phyloP scores from a whole-genome alignment of 2,329 filamentous ascomycete genomes.

The Botrytis sinoallii region DNA sequence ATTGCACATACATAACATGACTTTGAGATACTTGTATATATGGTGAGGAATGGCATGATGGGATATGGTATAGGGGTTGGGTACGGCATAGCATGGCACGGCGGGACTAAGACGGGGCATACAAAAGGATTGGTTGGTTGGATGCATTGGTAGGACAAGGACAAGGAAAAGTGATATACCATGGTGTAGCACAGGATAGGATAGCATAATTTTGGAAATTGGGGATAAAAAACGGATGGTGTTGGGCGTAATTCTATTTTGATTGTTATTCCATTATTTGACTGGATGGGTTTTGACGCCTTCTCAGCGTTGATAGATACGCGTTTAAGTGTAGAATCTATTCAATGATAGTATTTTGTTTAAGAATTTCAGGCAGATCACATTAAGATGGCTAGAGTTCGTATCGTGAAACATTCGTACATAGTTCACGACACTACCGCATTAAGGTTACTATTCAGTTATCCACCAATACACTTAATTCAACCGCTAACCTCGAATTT shows the following conservation, averaged over 20 bases:
- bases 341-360: not conserved
- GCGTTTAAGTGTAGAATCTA: not conserved
- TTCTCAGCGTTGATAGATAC: too few relatives aligned
- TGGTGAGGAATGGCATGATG: not conserved
- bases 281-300: not conserved
- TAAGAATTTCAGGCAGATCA: not conserved
- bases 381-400: accelerated
- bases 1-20: not conserved
- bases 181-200: not conserved
- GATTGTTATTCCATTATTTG: not conserved
- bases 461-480: too few relatives aligned
- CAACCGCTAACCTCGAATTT: not conserved
- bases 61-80: not conserved
- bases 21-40: not conserved
- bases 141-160: not conserved
- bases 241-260: not conserved
- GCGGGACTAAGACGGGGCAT: too few relatives aligned
- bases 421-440: not conserved
- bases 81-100: not conserved
- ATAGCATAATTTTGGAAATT: not conserved
- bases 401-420: not conserved
- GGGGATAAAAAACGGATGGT: not conserved
- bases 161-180: not conserved
- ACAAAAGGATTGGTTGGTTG: not conserved
- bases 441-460: not conserved